Evolutionary conservation across 208 protist genomes (phyloP), one percentile per base, ranked within the genome.

Genomic region (Leishmania major): DNA sequence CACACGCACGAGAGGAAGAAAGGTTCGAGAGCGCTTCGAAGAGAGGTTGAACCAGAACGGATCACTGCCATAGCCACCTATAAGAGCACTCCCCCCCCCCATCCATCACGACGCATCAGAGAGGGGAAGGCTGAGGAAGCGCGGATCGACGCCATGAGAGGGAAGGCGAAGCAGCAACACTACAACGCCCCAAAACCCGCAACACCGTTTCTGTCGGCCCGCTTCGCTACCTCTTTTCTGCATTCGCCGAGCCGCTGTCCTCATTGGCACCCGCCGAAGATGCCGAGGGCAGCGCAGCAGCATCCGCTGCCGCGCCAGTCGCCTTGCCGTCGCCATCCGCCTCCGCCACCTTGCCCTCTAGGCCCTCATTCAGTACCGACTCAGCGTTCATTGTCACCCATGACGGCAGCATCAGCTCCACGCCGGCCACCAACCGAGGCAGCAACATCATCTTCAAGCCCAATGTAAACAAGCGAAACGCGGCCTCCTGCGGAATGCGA

Each of bases 391-490:
- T 84, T 45, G 84, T 49, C 59, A 90, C n/a, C 91, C 90, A 95
- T 76, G 82, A 79, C 28, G 94, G 92, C 84, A 97, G 67, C 84
- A 95, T 85, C 60, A 94, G 60, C 79, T 92, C 88, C 49, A 87
- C 72, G 22, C 81, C 78, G 55, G 80, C 84, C 70, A 92, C 84
- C 35, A 97, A 40, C 35, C 89, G 84, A 43, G 93, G 92, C 53
- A 97, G 64, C 74, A 96, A 78, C 87, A 94, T 85, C 85, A 97
- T 83, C 81, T 91, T 93, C 37, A 97, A 70, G 13, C 86, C 89
- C 22, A 97, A 77, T 25, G 91, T 88, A 73, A 97, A 94, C 37
- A 97, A 81, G 35, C 94, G 92, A 85, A 97, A 96, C 22, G 94
- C 93, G 47, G 94, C 94, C 79, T 95, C 92, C 84, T 94, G 91